These are phyloP conservation scores for Alliaria petiolata DNA, from an alignment of 345 rosid species.

Conservation along the genomic window DNA sequence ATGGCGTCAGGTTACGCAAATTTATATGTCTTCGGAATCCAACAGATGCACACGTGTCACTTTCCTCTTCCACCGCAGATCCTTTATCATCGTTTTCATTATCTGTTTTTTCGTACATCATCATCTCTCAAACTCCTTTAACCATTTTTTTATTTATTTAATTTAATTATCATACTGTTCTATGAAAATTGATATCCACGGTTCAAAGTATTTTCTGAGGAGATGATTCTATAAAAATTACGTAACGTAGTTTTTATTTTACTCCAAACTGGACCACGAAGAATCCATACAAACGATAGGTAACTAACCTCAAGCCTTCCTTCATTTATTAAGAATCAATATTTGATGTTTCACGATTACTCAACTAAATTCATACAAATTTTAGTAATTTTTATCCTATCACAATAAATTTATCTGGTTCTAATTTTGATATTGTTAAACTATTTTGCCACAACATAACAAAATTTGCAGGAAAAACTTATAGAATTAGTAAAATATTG, in stretches of 20 bases:
- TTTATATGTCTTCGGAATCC: neutral
- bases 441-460: too few species aligned
- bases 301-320: neutral
- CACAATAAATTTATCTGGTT: too few species aligned
- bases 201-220: neutral
- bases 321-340: neutral
- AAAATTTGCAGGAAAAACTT: neutral
- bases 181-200: neutral
- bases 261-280: neutral
- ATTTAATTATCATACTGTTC: neutral
- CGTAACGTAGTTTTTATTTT: neutral
- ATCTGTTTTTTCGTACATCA: neutral
- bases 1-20: constrained; percentile 14
- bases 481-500: too few species aligned
- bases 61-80: neutral
- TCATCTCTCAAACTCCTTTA: neutral
- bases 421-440: neutral
- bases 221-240: neutral
- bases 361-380: too few species aligned
- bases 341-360: neutral
- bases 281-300: neutral
- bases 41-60: constrained; percentile 7
- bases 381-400: too few species aligned
- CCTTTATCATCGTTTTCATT: neutral
- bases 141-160: neutral